Conservation (phyloP, 2,329 filamentous ascomycete genomes). For the Periconia sp. region DNA sequence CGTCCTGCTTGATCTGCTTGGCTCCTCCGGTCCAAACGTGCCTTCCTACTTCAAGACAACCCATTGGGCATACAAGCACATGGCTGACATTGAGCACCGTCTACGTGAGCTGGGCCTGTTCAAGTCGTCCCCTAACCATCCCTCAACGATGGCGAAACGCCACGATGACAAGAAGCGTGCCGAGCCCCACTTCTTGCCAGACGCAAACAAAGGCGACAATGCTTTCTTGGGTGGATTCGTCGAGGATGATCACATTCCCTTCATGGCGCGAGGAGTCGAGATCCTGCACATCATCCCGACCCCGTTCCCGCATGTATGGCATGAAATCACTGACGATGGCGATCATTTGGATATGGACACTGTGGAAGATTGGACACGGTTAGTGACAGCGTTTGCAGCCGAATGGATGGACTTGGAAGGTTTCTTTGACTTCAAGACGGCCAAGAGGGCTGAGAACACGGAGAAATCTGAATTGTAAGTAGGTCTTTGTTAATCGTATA, state of each 20-base stretch:
- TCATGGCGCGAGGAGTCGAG: constrained; percentile 85
- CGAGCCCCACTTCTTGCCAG: constrained; percentile 63
- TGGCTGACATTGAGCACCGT: constrained; percentile 76
- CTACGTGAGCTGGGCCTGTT: constrained; percentile 72
- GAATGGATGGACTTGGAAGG: constrained; percentile 82
- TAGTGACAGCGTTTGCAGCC: constrained; percentile 82
- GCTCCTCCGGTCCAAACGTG: constrained; percentile 69
- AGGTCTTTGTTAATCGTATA: constrained; percentile 9
- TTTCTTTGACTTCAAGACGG: constrained; percentile 34
- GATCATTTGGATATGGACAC: constrained; percentile 83
- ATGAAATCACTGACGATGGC: constrained; percentile 82
- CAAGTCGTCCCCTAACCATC: constrained; percentile 64
- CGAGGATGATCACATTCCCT: constrained; percentile 92
- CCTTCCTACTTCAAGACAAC: constrained; percentile 90
- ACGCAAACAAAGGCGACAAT: constrained; percentile 59
- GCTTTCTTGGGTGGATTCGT: constrained; percentile 64
- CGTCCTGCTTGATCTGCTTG: constrained; percentile 86
- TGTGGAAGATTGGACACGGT: constrained; percentile 85
- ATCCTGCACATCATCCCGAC: constrained; percentile 90
- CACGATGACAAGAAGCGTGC: constrained; percentile 35
- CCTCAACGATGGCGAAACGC: constrained; percentile 45
- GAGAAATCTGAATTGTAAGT: constrained; percentile 47
- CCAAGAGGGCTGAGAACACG: constrained; percentile 18
- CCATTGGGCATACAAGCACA: constrained; percentile 88
- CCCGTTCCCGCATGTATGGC: constrained; percentile 87